phyloP scores from a whole-genome alignment of 805 yeast species.

The Starmerella cellae region DNA sequence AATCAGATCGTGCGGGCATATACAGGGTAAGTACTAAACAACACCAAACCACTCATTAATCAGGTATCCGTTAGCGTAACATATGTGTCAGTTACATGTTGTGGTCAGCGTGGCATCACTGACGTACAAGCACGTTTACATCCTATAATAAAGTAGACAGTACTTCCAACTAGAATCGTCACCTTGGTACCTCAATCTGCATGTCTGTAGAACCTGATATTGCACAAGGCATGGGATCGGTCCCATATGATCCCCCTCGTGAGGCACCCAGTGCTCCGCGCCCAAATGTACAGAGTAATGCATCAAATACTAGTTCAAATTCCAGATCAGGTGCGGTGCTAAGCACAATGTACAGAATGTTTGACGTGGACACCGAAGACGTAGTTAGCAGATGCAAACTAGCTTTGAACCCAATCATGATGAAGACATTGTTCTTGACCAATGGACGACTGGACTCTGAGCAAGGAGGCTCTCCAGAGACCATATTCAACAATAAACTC shows the following conservation, averaged over 20 bases:
- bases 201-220: constrained; percentile 16
- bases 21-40: too few species aligned
- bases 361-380: constrained; percentile 53
- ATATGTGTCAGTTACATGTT: too few species aligned
- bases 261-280: neutral
- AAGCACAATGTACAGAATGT: constrained; percentile 22
- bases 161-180: too few species aligned
- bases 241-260: constrained; percentile 9
- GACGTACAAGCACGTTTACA: too few species aligned
- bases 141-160: too few species aligned
- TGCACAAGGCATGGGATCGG: constrained; percentile 3
- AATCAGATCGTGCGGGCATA: too few species aligned
- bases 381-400: constrained; percentile 42
- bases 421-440: constrained; percentile 19
- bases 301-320: too few species aligned
- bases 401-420: constrained; percentile 44
- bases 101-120: too few species aligned
- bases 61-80: too few species aligned
- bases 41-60: too few species aligned
- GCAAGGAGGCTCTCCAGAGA: constrained; percentile 14
- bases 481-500: constrained; percentile 29
- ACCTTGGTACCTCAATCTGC: too few species aligned
- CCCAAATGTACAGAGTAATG: constrained; percentile 2
- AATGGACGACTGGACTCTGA: constrained; percentile 20
- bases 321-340: constrained; percentile 4